Conservation (phyloP, 139 green algal genomes). For the Asterochloris erici region DNA sequence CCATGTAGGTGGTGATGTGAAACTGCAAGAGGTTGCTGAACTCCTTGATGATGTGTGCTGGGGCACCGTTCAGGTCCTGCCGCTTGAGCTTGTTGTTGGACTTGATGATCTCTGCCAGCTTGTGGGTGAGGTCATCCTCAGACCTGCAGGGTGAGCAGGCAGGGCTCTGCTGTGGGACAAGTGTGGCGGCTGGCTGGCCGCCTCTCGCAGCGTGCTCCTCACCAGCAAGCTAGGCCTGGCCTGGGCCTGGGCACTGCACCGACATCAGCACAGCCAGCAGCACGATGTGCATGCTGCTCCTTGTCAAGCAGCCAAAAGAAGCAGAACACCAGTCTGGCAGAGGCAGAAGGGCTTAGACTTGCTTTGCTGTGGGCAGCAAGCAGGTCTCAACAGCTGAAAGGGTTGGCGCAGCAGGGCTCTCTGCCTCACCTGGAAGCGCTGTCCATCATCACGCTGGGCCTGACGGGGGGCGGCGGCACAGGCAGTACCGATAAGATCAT, state of each 20-base stretch:
- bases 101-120: conserved; percentile 95
- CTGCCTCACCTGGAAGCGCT: conserved; percentile 44
- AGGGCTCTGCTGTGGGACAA: too few relatives aligned
- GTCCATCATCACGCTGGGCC: conserved; percentile 94
- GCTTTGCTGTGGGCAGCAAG: background rate
- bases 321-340: background rate
- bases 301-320: background rate
- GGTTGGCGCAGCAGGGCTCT: background rate
- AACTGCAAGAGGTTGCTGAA: conserved; percentile 76
- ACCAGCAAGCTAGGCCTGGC: too few relatives aligned
- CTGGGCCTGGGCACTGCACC: too few relatives aligned
- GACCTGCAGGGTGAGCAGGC: conserved; percentile 35
- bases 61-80: conserved; percentile 83
- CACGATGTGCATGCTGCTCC: background rate
- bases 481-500: conserved; percentile 93
- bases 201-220: too few relatives aligned
- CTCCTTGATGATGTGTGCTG: conserved; percentile 88
- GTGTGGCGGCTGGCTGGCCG: too few relatives aligned
- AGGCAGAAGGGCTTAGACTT: conserved; percentile 2
- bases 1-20: conserved; percentile 82
- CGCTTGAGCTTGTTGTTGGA: conserved; percentile 83
- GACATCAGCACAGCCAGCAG: background rate
- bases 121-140: conserved; percentile 98
- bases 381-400: background rate
- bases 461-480: conserved; percentile 87